Evolutionary conservation across 805 yeast genomes (phyloP), one percentile per base, ranked within the genome.

Genomic region (Starmerella roubikii): DNA sequence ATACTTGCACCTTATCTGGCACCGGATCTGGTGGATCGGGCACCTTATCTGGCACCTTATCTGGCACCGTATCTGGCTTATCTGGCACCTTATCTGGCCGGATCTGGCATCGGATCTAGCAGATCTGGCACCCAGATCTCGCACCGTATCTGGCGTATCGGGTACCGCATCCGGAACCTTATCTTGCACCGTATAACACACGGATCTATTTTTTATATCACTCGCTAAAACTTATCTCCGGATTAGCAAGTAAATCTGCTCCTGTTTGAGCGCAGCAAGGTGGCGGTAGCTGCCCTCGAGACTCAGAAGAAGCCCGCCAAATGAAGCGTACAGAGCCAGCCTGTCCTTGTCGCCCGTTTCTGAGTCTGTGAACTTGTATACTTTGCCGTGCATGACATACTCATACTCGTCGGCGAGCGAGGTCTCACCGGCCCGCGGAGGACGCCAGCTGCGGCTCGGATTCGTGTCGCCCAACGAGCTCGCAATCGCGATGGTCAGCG

Each of bases 381-480:
- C 93, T 6, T 94, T 85, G 39, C 98, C 98, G 58, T 86, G 76
- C 97, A 91, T 88, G 49, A 91, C 97, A 54, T 91, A 91, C 60
- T 88, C 97, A 65, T 85, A 88, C 56, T 91, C 97, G 58, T 88
- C 96, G 49, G 95, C 94, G 53, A 88, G 68, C 5, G 93, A 72
- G 55, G 78, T 72, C 50, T 85, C 94, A 42, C 78, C 81, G 11
- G 80, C 71, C 60, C 72, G 80, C 32, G 94, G 93, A 8, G 82
- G 84, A 58, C 85, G 71, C 86, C 88, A 79, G 20, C 80, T 72
- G 16, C 79, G 78, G 48, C 74, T 67, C 12, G 66, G 51, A 26
- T 47, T 43, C 27, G 71, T 71, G 9, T 62, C 61, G 6, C 65
- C 74, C 41, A 88, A 66, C 2, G 85, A 67, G 19, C 86, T 78